These are phyloP conservation scores for Ocimum tenuiflorum DNA, from an alignment of 257 asterid genomes.

Conservation along the genomic window DNA sequence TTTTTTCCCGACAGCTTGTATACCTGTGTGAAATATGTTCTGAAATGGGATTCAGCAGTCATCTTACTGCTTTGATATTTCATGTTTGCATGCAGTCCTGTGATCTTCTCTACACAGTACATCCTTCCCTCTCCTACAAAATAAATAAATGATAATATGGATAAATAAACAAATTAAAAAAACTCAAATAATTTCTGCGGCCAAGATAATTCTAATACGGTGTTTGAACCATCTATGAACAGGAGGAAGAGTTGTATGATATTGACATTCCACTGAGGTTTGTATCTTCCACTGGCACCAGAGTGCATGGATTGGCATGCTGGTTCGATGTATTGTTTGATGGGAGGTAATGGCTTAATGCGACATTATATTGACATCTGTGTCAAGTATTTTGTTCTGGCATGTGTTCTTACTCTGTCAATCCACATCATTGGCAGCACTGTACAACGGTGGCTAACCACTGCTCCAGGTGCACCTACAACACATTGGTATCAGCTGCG, in stretches of 20 bases:
- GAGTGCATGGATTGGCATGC: conserved; percentile 96
- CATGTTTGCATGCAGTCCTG: background rate
- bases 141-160: too few relatives aligned
- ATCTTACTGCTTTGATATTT: too few relatives aligned
- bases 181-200: background rate
- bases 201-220: background rate
- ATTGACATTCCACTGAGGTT: conserved; percentile 78
- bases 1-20: background rate
- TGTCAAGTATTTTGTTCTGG: background rate
- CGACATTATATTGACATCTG: background rate
- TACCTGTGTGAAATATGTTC: background rate
- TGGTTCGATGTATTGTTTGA: conserved; percentile 95
- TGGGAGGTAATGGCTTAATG: conserved; percentile 58
- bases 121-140: too few relatives aligned
- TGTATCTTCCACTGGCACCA: conserved; percentile 65
- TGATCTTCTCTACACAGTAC: background rate
- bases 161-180: background rate
- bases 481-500: conserved; percentile 99
- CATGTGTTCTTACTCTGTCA: conserved; percentile 7
- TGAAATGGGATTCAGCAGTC: too few relatives aligned
- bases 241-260: conserved; percentile 96
- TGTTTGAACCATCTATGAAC: conserved; percentile 12
- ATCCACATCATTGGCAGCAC: conserved; percentile 39
- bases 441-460: conserved; percentile 91
- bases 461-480: conserved; percentile 96